A percentile compares a stretch with the other conserved stretches of the same genome.
phyloP scores from a whole-genome alignment of 78 protist genomes.

The Speleostelium caveatum region DNA sequence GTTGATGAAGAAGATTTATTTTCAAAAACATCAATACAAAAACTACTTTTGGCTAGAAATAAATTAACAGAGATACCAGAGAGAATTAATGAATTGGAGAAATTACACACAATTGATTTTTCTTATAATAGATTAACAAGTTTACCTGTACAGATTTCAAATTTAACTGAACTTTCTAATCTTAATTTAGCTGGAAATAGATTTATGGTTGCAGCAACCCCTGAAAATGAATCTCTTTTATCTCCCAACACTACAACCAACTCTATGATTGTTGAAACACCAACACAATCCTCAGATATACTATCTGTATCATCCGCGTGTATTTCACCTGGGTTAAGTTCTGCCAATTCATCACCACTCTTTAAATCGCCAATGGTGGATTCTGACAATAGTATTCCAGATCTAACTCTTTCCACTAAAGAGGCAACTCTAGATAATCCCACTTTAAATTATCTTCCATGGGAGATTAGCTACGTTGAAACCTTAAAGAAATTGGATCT shows the following conservation, averaged over 20 bases:
- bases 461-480: slow-evolving; percentile 28
- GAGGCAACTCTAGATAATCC: neutral
- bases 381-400: neutral
- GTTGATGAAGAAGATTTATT: slow-evolving; percentile 57
- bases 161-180: neutral
- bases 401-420: neutral
- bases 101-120: slow-evolving; percentile 15
- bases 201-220: slow-evolving; percentile 49
- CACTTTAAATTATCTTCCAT: slow-evolving; percentile 10
- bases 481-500: slow-evolving; percentile 38
- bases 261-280: neutral
- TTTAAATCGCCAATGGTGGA: neutral
- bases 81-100: slow-evolving; percentile 22
- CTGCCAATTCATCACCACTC: neutral
- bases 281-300: neutral
- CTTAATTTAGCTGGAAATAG: slow-evolving; percentile 50
- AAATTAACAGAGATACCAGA: slow-evolving; percentile 38
- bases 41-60: slow-evolving; percentile 41
- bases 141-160: slow-evolving; percentile 23
- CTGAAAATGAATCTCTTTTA: neutral
- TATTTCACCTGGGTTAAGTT: neutral
- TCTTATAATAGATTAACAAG: slow-evolving; percentile 42
- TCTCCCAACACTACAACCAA: neutral
- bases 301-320: neutral
- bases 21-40: slow-evolving; percentile 26